Percentiles rank a stretch among this genome's conserved stretches.
Conservation (phyloP, 169 alveolate species). For the Perkinsus chesapeaki region DNA sequence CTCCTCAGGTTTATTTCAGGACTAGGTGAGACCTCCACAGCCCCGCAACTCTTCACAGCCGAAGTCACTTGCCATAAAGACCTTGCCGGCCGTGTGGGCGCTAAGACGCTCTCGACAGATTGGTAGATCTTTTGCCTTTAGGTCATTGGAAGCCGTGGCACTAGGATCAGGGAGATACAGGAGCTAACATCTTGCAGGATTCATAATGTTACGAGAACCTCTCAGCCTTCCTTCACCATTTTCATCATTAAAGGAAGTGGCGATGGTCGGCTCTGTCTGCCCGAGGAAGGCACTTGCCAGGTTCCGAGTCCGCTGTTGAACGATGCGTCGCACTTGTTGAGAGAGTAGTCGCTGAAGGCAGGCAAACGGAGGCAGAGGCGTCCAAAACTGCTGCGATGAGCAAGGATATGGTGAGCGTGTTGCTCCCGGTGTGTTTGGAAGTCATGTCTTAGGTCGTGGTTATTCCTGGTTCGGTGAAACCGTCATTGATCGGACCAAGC, state of each 20-base stretch:
- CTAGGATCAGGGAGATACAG: background rate
- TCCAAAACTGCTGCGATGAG: too few species aligned
- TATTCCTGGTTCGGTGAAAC: background rate
- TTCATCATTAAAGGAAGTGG: background rate
- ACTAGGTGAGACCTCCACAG: background rate
- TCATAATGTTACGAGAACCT: background rate
- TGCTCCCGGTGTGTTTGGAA: too few species aligned
- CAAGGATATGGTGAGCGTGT: too few species aligned
- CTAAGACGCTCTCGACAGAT: too few species aligned
- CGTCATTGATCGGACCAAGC: background rate
- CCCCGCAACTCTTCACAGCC: background rate
- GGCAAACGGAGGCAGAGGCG: too few species aligned
- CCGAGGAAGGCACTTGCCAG: too few species aligned
- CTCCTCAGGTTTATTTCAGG: background rate
- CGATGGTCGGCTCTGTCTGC: background rate
- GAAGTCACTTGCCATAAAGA: background rate
- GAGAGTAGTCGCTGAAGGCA: background rate
- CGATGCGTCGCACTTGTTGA: background rate
- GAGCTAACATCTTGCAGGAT: background rate
- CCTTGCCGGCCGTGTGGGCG: background rate
- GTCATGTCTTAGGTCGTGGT: background rate
- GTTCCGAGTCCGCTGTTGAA: background rate
- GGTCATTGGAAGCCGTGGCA: background rate
- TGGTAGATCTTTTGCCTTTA: too few species aligned
- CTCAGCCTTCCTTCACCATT: background rate